Percentiles rank a stretch among this genome's conserved stretches.
Evolutionary conservation across 331 rosid species (phyloP).

Genomic region (Erythrophleum ivorense): DNA sequence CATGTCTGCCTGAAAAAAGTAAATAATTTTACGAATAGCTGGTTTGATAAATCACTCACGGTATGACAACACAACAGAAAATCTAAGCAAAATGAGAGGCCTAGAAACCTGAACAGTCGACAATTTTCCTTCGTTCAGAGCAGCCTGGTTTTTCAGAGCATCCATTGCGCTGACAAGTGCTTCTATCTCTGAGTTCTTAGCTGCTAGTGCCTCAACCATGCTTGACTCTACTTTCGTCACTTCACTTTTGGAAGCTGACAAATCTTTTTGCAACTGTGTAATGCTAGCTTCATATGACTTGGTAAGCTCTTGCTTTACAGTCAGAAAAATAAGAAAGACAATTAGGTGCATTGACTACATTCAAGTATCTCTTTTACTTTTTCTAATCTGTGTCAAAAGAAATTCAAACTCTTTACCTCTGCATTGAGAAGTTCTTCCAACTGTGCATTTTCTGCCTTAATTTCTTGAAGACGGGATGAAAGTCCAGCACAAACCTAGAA

Average conservation of each 20-base stretch:
- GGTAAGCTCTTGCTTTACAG: slow-evolving; percentile 80
- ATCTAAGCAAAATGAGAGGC: slow-evolving; percentile 2
- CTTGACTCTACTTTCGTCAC: slow-evolving; percentile 78
- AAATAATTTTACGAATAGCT: no score
- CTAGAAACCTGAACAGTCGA: slow-evolving; percentile 83
- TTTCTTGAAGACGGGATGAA: slow-evolving; percentile 91
- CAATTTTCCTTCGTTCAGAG: slow-evolving; percentile 81
- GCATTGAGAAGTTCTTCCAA: slow-evolving; percentile 90
- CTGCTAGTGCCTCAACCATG: slow-evolving; percentile 88
- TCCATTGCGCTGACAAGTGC: slow-evolving; percentile 78
- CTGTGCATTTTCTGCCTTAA: slow-evolving; percentile 94
- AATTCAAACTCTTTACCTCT: slow-evolving; percentile 64
- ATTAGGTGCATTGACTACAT: no score
- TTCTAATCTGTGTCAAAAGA: no score
- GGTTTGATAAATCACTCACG: slow-evolving; percentile 25
- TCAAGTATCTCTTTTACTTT: no score
- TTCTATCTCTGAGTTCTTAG: slow-evolving; percentile 90
- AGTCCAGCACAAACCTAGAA: slow-evolving; percentile 93
- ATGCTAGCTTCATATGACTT: slow-evolving; percentile 84
- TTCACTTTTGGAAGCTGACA: slow-evolving; percentile 73
- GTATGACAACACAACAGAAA: slow-evolving; percentile 10
- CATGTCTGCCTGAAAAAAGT: slow-evolving; percentile 80
- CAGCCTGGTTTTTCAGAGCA: slow-evolving; percentile 80
- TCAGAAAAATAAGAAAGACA: slow-evolving; percentile 34
- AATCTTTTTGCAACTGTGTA: slow-evolving; percentile 72